Evolutionary conservation across 257 asterid species (phyloP), one percentile per base, ranked within the genome.

Genomic region (Nicotiana tomentosiformis): DNA sequence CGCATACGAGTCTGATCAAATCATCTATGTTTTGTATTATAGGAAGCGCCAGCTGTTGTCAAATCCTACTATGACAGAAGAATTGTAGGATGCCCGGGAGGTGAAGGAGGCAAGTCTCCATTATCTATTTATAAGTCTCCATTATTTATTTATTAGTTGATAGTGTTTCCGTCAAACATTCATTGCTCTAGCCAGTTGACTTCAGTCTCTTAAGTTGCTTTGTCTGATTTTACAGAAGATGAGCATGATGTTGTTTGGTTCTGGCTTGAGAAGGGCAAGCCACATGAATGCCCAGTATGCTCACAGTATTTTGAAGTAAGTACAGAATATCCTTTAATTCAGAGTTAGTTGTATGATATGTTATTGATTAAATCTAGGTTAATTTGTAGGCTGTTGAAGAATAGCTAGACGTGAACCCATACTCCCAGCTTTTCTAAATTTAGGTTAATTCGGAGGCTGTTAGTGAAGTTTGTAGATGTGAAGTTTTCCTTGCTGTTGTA

Each of bases 231-330:
- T 68, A 82, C 94, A 96, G 99, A 96, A 89, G 98, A 96, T 85
- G 99, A 96, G 86, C 99, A 96, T 60, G 99, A 96, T 56, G 97
- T 96, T 83, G 98, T 94, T 82, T 96, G 99, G 99, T 96, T 96
- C 88, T 94, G 98, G 99, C 91, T 96, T 65, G 97, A 93, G 97
- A 93, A 96, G 91, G 97, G 91, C 82, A 93, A 94, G 90, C 91
- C 97, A 23, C 95, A 92, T 84, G 98, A 96, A 84, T 96, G 99
- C 85, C 96, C 99, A 69, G 99, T 96, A 70, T 96, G 99, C 90
- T 84, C 95, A 6, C 99, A 94, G 83, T 90, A 96, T 87, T 94
- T 96, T 86, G 97, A 74, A 94, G 99, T 94, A 86, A 92, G 95
- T 89, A 65, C 77, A 72, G 12, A 49, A 78, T 57, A n/a, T 10